Conservation (phyloP, 257 asterid species). For the Nyctanthes arbortristis region DNA sequence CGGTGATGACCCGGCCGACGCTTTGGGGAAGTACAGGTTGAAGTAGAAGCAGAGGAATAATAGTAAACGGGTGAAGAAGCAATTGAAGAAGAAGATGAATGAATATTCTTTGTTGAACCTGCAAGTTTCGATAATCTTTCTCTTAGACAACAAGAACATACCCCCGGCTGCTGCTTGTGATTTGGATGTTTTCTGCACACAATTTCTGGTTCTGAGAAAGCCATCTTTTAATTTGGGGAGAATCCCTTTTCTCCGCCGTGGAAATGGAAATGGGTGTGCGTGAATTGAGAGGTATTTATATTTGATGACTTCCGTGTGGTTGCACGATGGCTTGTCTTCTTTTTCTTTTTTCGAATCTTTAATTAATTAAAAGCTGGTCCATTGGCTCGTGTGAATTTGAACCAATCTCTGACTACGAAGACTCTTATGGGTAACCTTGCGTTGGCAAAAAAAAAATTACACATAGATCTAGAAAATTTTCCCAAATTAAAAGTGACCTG, state of each 20-base stretch:
- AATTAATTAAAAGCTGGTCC: not conserved
- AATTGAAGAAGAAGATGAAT: slow-evolving; percentile 24
- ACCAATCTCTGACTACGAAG: not conserved
- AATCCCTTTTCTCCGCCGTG: not conserved
- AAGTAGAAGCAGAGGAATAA: slow-evolving; percentile 35
- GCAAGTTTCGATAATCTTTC: slow-evolving; percentile 48
- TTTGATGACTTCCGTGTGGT: slow-evolving; percentile 4
- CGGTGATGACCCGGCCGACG: slow-evolving; percentile 35
- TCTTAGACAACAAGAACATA: slow-evolving; percentile 61
- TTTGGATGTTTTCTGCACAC: slow-evolving; percentile 60
- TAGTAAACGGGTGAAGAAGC: slow-evolving; percentile 29
- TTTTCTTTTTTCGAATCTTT: too few species aligned
- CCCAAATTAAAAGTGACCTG: too few species aligned
- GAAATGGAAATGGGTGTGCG: not conserved
- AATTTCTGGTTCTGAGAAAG: slow-evolving; percentile 41
- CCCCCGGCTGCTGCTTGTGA: slow-evolving; percentile 60
- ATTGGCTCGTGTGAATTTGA: slow-evolving; percentile 14
- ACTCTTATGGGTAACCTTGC: too few species aligned
- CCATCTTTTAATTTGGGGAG: slow-evolving; percentile 27
- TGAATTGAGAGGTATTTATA: not conserved
- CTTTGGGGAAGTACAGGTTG: slow-evolving; percentile 35
- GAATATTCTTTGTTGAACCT: slow-evolving; percentile 11
- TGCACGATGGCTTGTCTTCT: slow-evolving; percentile 15
- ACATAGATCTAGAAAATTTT: too few species aligned
- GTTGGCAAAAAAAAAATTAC: too few species aligned